These are phyloP conservation scores for Cladophialophora exuberans DNA, from an alignment of 2,329 filamentous ascomycete genomes.

Conservation along the genomic window DNA sequence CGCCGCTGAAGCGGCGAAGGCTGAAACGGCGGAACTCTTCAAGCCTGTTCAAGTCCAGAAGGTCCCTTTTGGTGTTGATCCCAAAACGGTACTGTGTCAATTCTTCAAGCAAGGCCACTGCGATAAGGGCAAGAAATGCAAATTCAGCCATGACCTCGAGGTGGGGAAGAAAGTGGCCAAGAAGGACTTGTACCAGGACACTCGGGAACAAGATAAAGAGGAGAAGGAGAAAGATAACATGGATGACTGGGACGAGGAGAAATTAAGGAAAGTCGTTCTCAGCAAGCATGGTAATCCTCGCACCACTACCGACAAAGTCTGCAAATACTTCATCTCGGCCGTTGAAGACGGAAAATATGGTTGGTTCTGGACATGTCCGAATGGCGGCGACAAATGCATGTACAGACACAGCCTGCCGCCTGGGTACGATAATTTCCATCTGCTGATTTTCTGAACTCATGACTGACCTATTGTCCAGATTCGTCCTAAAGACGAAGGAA, in stretches of 20 bases:
- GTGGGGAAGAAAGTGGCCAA: constrained; percentile 92
- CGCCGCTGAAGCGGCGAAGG: constrained; percentile 81
- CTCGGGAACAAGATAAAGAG: constrained; percentile 71
- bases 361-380: constrained; percentile 99
- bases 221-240: constrained; percentile 83
- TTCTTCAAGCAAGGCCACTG: constrained; percentile 98
- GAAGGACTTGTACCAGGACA: constrained; percentile 87
- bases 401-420: constrained; percentile 94
- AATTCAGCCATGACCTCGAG: constrained; percentile 90
- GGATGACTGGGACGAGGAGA: constrained; percentile 97
- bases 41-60: constrained; percentile 96
- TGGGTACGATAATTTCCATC: constrained; percentile 65
- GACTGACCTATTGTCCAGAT: constrained; percentile 56
- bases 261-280: constrained; percentile 84
- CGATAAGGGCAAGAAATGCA: constrained; percentile 97
- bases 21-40: constrained; percentile 79
- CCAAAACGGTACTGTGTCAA: constrained; percentile 94
- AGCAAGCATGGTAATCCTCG: constrained; percentile 97
- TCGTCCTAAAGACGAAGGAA: constrained; percentile 96
- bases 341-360: constrained; percentile 99
- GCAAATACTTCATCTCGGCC: constrained; percentile 96
- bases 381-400: constrained; percentile 97
- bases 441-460: constrained; percentile 2
- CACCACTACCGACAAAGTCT: constrained; percentile 96
- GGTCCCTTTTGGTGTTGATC: constrained; percentile 95